Conservation (phyloP, 192 early-diverging fungal species). For the Chytriomyces confervae region DNA sequence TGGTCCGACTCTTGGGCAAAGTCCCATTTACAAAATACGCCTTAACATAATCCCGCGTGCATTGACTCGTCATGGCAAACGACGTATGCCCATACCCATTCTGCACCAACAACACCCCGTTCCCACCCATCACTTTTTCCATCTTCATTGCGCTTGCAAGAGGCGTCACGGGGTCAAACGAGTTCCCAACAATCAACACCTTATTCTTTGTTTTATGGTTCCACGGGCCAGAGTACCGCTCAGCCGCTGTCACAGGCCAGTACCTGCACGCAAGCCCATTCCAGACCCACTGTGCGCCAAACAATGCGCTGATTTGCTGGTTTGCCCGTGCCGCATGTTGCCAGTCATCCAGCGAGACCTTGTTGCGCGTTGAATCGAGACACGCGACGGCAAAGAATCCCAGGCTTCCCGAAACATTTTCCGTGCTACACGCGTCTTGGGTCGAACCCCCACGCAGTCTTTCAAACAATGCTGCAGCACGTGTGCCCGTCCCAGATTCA, state of each 20-base stretch:
- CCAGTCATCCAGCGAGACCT: too few relatives aligned
- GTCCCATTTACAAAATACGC: slow-evolving; percentile 34
- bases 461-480: too few relatives aligned
- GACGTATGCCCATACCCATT: slow-evolving; percentile 53
- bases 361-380: too few relatives aligned
- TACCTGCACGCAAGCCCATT: slow-evolving; percentile 28
- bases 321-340: not conserved
- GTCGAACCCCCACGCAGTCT: too few relatives aligned
- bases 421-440: too few relatives aligned
- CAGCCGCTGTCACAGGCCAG: slow-evolving; percentile 43
- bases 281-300: not conserved
- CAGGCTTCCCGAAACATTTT: too few relatives aligned
- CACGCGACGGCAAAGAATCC: too few relatives aligned
- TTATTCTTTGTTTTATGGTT: slow-evolving; percentile 43
- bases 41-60: slow-evolving; percentile 37
- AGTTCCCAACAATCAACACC: slow-evolving; percentile 48
- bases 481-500: too few relatives aligned
- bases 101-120: slow-evolving; percentile 43
- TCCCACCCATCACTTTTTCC: slow-evolving; percentile 27
- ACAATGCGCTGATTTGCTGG: not conserved
- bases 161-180: slow-evolving; percentile 57
- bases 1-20: slow-evolving; percentile 7
- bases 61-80: slow-evolving; percentile 36
- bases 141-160: slow-evolving; percentile 39
- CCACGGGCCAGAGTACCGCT: slow-evolving; percentile 55